Evolutionary conservation across 2,329 filamentous ascomycete genomes (phyloP).

Genomic region (Fonsecaea nubica): DNA sequence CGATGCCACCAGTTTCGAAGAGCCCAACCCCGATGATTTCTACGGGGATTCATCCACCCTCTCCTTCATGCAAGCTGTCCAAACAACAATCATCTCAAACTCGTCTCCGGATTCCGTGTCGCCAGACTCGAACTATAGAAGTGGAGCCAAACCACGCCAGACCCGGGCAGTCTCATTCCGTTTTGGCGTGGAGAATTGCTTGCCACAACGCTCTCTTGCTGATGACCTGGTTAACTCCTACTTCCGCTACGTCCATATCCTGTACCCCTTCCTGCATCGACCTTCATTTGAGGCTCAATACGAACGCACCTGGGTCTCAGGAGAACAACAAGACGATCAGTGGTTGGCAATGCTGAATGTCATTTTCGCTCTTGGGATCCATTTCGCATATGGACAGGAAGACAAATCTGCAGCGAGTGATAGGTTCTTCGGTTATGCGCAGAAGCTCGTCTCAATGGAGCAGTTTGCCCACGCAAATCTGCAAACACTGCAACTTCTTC

Average conservation of each 20-base stretch:
- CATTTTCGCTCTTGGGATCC: neutral
- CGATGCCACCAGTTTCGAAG: neutral
- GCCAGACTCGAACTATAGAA: neutral
- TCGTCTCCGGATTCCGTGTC: neutral
- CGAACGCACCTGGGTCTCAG: constrained; percentile 1
- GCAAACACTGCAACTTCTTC: neutral
- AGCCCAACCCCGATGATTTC: neutral
- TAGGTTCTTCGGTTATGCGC: neutral
- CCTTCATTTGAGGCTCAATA: neutral
- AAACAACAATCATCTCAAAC: constrained; percentile 1
- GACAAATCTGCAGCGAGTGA: neutral
- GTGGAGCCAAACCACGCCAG: neutral
- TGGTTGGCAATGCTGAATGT: constrained; percentile 3
- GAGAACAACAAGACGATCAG: constrained; percentile 1
- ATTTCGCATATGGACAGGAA: constrained; percentile 1
- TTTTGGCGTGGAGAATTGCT: neutral
- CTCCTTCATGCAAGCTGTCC: neutral
- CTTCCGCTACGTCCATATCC: constrained; percentile 2
- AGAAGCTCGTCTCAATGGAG: constrained; percentile 3
- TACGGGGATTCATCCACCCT: constrained; percentile 1
- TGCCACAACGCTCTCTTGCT: neutral
- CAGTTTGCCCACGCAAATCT: constrained; percentile 3
- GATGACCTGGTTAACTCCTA: neutral
- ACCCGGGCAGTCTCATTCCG: neutral
- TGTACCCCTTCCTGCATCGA: neutral